phyloP scores from a whole-genome alignment of 305 asterid genomes.

The Petunia hybrid region DNA sequence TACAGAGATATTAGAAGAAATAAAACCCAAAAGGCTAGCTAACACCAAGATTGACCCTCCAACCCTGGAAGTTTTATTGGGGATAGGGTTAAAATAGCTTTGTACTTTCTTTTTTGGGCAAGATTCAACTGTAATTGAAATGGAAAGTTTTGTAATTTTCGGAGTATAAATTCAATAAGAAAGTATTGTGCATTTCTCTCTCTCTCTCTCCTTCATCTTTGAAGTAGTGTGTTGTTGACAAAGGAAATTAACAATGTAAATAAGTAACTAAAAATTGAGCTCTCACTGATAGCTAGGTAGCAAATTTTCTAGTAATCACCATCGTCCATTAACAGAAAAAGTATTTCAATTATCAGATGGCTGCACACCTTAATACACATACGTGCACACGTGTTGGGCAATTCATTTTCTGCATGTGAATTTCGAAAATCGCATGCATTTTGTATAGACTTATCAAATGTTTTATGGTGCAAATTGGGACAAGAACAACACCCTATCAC shows the following conservation, averaged over 20 bases:
- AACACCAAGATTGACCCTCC: constrained; percentile 34
- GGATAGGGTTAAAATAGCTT: constrained; percentile 36
- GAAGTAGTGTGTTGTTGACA: too few species aligned
- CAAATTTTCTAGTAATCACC: too few species aligned
- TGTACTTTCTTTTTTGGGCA: constrained; percentile 27
- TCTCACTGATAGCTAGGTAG: too few species aligned
- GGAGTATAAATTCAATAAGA: constrained; percentile 26
- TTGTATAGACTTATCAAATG: constrained; percentile 22
- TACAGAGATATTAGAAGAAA: constrained; percentile 38
- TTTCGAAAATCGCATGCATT: constrained; percentile 35
- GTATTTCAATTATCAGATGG: too few species aligned
- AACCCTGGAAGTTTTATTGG: constrained; percentile 42
- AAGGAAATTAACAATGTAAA: too few species aligned
- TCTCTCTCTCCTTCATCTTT: not conserved
- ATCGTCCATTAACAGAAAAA: too few species aligned
- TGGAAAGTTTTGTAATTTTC: constrained; percentile 32
- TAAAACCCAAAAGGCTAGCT: constrained; percentile 20
- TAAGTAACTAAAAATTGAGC: too few species aligned
- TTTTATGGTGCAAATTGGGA: constrained; percentile 28
- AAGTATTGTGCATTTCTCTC: constrained; percentile 28
- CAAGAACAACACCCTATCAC: constrained; percentile 34
- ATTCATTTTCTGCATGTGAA: constrained; percentile 32
- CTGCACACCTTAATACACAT: too few species aligned
- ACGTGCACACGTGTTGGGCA: constrained; percentile 23
- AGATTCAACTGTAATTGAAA: constrained; percentile 33